Conservation (phyloP, 2,329 filamentous ascomycete species). For the Scytalidium lignicola region DNA sequence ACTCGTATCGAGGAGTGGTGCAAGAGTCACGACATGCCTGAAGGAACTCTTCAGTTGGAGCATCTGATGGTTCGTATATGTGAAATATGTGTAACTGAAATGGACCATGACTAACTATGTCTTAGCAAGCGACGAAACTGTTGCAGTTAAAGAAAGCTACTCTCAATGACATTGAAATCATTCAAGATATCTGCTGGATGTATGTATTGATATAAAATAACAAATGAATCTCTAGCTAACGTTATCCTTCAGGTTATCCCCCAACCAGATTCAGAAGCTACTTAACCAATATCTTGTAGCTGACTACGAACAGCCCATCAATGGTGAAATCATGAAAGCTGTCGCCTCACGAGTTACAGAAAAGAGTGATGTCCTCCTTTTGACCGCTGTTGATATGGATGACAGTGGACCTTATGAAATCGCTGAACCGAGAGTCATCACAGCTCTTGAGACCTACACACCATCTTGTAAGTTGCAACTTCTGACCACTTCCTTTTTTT, state of each 20-base stretch:
- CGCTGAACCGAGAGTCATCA: constrained; percentile 92
- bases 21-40: constrained; percentile 99
- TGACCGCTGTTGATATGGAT: constrained; percentile 97
- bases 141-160: constrained; percentile 98
- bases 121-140: constrained; percentile 91
- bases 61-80: constrained; percentile 76
- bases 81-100: not conserved
- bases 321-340: constrained; percentile 99
- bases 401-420: constrained; percentile 98
- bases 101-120: constrained; percentile 25
- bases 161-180: constrained; percentile 98
- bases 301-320: constrained; percentile 98
- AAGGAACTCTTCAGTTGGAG: constrained; percentile 94
- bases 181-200: constrained; percentile 99
- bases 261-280: constrained; percentile 98
- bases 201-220: constrained; percentile 45
- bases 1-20: constrained; percentile 99
- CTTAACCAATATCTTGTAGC: constrained; percentile 98
- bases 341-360: constrained; percentile 95
- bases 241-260: constrained; percentile 68
- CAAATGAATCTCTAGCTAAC: constrained; percentile 5
- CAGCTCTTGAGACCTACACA: constrained; percentile 94
- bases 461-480: constrained; percentile 72
- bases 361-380: constrained; percentile 92
- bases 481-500: not conserved